Percentiles rank a stretch among this genome's conserved stretches.
Conservation (phyloP, 2,329 filamentous ascomycete genomes). For the Alternaria novae-zelandiae region DNA sequence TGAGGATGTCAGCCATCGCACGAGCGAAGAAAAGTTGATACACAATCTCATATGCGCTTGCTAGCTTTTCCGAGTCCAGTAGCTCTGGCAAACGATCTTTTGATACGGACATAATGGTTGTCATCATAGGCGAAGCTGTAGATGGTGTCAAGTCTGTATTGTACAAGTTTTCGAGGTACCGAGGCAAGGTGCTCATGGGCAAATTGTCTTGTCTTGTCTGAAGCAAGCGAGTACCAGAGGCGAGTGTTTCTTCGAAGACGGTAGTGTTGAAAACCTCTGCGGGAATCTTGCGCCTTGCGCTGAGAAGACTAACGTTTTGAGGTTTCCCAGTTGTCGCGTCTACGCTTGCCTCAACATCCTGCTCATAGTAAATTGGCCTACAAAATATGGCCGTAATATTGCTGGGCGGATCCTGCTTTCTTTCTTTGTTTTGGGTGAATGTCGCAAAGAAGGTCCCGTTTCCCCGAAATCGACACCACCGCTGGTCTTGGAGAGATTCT, state of each 20-base stretch:
- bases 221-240: not conserved
- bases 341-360: not conserved
- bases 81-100: not conserved
- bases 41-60: not conserved
- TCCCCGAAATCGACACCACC: not conserved
- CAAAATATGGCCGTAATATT: not conserved
- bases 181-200: not conserved
- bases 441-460: not conserved
- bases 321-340: not conserved
- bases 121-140: not conserved
- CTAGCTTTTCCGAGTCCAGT: not conserved
- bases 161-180: not conserved
- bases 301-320: not conserved
- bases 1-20: not conserved
- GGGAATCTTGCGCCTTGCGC: not conserved
- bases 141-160: not conserved
- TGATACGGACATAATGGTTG: not conserved
- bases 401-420: not conserved
- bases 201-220: not conserved
- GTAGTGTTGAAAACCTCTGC: not conserved
- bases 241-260: not conserved
- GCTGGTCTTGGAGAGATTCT: not conserved
- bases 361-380: not conserved
- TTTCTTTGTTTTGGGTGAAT: not conserved
- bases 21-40: not conserved